Conservation (phyloP, 306 rosid genomes). For the Alnus glutinosa region DNA sequence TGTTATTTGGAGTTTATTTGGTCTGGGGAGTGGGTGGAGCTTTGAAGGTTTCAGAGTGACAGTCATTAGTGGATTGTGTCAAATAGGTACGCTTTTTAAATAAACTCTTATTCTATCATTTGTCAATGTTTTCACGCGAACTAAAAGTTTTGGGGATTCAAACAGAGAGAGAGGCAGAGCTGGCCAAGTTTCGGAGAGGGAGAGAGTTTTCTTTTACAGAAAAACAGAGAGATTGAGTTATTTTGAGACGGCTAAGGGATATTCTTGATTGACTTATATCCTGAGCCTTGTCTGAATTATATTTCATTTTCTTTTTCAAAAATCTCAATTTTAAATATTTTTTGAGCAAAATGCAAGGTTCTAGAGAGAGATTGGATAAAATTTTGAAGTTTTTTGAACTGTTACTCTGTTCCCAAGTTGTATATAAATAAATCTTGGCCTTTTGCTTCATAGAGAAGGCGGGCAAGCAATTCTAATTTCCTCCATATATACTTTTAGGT, state of each 20-base stretch:
- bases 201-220: neutral
- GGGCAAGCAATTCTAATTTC: neutral
- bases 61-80: conserved; percentile 28
- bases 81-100: conserved; percentile 45
- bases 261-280: neutral
- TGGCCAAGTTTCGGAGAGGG: neutral
- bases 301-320: neutral
- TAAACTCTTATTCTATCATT: conserved; percentile 12
- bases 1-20: neutral
- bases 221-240: too few species aligned
- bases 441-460: neutral
- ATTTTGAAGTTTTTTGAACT: neutral
- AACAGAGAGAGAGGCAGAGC: neutral
- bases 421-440: neutral
- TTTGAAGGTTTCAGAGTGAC: conserved; percentile 46
- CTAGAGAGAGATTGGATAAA: neutral
- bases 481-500: neutral
- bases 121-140: too few species aligned
- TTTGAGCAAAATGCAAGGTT: conserved; percentile 29
- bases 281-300: neutral
- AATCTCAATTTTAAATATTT: neutral
- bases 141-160: too few species aligned
- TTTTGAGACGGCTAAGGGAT: too few species aligned
- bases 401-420: neutral
- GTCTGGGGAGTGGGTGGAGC: conserved; percentile 7